Evolutionary conservation across 768 basidiomycete species (phyloP), one percentile per base, ranked within the genome.

Genomic region (Tylopilus rubrobrunneus): DNA sequence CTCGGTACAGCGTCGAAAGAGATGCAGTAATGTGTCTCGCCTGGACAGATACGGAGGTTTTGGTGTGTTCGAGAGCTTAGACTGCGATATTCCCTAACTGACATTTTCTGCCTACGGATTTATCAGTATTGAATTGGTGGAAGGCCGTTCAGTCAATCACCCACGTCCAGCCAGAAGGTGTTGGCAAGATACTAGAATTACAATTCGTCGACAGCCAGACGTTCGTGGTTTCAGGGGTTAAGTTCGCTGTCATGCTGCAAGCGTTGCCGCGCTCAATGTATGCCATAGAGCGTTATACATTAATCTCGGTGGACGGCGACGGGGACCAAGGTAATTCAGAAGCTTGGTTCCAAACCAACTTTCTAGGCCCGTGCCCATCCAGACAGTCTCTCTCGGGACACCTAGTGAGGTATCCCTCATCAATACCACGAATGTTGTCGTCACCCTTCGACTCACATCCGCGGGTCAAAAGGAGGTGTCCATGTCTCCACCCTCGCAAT

Each of bases 41-140:
- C 14, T 85, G 84, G 84, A 74, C 79, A 5, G 68, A 75, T 27
- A 44, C 68, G 11, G 72, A 75, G 21, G 48, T 69, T 45, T 17
- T 51, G 60, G 68, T 70, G 28, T 21, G 68, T 59, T 25, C 14
- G 19, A 12, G 36, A 37, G 19, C 33, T 4, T 11, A 2, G 33
- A 3, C 1, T n/a, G 29, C 2, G 14, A 49, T 28, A 10, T 5
- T 3, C n/a, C 7, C 7, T 14, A 10, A 27, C 19, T 63, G 15
- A 56, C 17, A n/a, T n/a, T 7, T 5, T 40, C 5, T 23, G 12
- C 12, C 5, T 29, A 19, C 33, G 70, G 67, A 40, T 64, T 23
- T 67, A 65, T 29, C 62, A 56, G n/a, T 60, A 60, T 51, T 59
- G 52, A 37, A 48, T 14, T 1, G 55, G 56, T 27, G 54, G 45